These are phyloP conservation scores for Laguncularia racemosa DNA, from an alignment of 345 rosid genomes.

Conservation along the genomic window DNA sequence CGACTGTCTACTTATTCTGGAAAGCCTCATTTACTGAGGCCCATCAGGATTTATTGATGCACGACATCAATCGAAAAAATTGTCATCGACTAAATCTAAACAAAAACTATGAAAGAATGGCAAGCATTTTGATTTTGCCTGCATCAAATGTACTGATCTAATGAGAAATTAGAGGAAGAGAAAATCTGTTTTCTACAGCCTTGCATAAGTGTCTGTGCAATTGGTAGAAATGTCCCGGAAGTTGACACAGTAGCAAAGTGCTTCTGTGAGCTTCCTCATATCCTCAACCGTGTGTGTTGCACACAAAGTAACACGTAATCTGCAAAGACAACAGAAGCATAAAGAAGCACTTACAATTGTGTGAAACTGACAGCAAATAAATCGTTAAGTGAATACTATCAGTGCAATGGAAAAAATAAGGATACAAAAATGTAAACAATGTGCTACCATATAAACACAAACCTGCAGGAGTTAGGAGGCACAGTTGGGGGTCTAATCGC, in stretches of 20 bases:
- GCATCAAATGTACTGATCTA: neutral
- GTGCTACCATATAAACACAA: neutral
- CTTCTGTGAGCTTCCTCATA: conserved; percentile 59
- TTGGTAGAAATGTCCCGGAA: conserved; percentile 26
- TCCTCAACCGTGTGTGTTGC: conserved; percentile 73
- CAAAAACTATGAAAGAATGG: neutral
- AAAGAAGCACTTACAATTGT: neutral
- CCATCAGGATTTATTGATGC: too few species aligned
- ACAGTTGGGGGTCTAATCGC: conserved; percentile 98
- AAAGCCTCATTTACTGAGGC: too few species aligned
- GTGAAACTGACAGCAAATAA: neutral
- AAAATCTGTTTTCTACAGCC: conserved; percentile 22
- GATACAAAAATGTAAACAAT: neutral
- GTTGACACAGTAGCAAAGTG: conserved; percentile 48
- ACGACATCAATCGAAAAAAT: too few species aligned
- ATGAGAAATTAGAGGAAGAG: neutral
- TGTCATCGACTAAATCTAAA: too few species aligned
- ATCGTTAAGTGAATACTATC: neutral
- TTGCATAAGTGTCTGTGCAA: conserved; percentile 28
- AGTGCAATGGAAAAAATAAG: neutral
- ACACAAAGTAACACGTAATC: conserved; percentile 70
- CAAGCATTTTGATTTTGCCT: too few species aligned
- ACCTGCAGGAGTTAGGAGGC: conserved; percentile 97
- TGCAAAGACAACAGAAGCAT: conserved; percentile 12
- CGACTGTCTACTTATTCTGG: too few species aligned